Evolutionary conservation across 2,329 filamentous ascomycete species (phyloP).

Genomic region (Pleurostoma richardsiae): DNA sequence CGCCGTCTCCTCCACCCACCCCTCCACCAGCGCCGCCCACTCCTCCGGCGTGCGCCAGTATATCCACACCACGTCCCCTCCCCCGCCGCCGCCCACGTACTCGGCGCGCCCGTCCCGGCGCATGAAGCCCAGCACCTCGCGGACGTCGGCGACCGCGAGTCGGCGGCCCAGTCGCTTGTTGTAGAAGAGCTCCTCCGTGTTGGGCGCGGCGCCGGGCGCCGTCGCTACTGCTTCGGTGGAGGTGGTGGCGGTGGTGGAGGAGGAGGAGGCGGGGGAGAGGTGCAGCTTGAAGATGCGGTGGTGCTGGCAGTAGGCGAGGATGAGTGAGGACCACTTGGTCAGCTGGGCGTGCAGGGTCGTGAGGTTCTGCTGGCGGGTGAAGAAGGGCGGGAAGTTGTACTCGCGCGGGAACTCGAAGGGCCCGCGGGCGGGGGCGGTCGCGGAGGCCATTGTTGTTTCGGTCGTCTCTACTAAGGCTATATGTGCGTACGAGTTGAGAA

Average conservation of each 20-base stretch:
- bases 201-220: constrained; percentile 18
- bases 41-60: constrained; percentile 87
- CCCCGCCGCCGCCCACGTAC: constrained; percentile 45
- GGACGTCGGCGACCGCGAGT: constrained; percentile 44
- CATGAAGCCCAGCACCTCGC: constrained; percentile 57
- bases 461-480: no score
- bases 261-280: constrained; percentile 36
- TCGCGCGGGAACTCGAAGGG: constrained; percentile 55
- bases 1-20: constrained; percentile 81
- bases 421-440: neutral
- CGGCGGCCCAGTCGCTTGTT: constrained; percentile 50
- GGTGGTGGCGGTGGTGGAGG: constrained; percentile 42
- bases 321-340: constrained; percentile 78
- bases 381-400: constrained; percentile 80
- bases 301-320: constrained; percentile 78
- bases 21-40: constrained; percentile 76
- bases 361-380: constrained; percentile 72
- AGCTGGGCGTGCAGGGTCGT: constrained; percentile 72
- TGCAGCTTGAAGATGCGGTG: constrained; percentile 73
- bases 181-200: constrained; percentile 47
- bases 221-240: neutral
- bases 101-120: constrained; percentile 58
- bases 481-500: no score
- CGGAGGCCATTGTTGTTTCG: neutral
- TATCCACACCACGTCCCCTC: constrained; percentile 60